These are phyloP conservation scores for Euphorbia neoarborescens DNA, from an alignment of 441 rosid genomes.

Conservation along the genomic window DNA sequence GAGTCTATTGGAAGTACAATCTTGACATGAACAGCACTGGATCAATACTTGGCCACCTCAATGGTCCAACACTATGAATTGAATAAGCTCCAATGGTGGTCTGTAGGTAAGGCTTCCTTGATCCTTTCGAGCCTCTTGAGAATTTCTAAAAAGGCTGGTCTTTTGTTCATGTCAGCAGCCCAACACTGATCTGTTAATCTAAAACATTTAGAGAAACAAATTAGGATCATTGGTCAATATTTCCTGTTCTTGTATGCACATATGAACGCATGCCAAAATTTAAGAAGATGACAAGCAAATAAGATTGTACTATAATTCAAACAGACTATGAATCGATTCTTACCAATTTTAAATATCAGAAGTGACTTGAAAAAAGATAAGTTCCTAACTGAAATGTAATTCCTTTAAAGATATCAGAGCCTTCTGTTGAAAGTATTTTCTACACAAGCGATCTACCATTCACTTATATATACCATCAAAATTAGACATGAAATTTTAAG, in stretches of 20 bases:
- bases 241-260: not conserved
- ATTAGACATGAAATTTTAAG: not conserved
- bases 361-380: not conserved
- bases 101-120: slow-evolving; percentile 56
- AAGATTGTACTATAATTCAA: not conserved
- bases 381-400: not conserved
- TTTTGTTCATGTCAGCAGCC: slow-evolving; percentile 75
- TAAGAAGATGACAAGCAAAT: not conserved
- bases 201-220: slow-evolving; percentile 15
- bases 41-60: slow-evolving; percentile 10
- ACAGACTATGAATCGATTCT: not conserved
- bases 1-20: slow-evolving; percentile 25
- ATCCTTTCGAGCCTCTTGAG: slow-evolving; percentile 89
- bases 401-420: not conserved
- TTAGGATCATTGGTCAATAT: slow-evolving; percentile 8
- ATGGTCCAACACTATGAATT: slow-evolving; percentile 31
- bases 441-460: not conserved
- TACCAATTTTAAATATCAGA: not conserved
- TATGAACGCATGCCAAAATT: not conserved
- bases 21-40: slow-evolving; percentile 10
- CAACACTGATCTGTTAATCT: slow-evolving; percentile 79
- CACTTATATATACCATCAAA: not conserved
- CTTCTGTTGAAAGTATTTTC: not conserved
- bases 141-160: slow-evolving; percentile 87
- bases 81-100: slow-evolving; percentile 82